Conservation (phyloP, 2,329 filamentous ascomycete species). For the Exophiala spinifera region DNA sequence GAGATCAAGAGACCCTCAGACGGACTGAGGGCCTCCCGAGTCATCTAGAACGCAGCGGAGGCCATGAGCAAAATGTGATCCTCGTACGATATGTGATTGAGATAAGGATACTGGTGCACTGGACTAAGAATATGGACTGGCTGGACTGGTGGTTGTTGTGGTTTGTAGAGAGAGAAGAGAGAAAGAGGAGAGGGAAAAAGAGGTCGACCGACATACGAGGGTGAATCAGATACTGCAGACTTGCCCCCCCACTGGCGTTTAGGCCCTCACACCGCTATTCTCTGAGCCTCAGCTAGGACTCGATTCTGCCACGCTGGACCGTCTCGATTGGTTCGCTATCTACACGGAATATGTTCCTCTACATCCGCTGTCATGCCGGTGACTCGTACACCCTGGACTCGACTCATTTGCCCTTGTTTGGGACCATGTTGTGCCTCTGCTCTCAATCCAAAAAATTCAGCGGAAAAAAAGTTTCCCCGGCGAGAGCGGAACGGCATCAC, state of each 20-base stretch:
- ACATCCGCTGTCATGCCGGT: not conserved
- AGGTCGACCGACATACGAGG: constrained; percentile 7
- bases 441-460: constrained; percentile 1
- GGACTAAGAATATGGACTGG: constrained; percentile 17
- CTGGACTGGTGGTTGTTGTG: constrained; percentile 22
- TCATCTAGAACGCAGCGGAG: constrained; percentile 88
- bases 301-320: not conserved
- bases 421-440: not conserved
- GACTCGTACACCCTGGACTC: not conserved
- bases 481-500: constrained; percentile 10
- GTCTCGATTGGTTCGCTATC: not conserved
- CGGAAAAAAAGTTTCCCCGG: constrained; percentile 6
- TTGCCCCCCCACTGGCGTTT: not conserved
- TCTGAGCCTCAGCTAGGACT: not conserved
- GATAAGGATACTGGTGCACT: constrained; percentile 11
- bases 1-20: constrained; percentile 19
- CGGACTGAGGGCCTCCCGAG: constrained; percentile 57
- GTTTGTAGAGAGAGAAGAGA: constrained; percentile 28
- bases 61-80: constrained; percentile 61
- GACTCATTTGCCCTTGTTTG: not conserved
- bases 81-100: constrained; percentile 65
- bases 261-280: constrained; percentile 1
- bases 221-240: not conserved
- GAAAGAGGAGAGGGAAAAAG: constrained; percentile 10
- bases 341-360: not conserved